Evolutionary conservation across 2,329 filamentous ascomycete genomes (phyloP), one percentile per base, ranked within the genome.

Genomic region (Graphilbum sp.): DNA sequence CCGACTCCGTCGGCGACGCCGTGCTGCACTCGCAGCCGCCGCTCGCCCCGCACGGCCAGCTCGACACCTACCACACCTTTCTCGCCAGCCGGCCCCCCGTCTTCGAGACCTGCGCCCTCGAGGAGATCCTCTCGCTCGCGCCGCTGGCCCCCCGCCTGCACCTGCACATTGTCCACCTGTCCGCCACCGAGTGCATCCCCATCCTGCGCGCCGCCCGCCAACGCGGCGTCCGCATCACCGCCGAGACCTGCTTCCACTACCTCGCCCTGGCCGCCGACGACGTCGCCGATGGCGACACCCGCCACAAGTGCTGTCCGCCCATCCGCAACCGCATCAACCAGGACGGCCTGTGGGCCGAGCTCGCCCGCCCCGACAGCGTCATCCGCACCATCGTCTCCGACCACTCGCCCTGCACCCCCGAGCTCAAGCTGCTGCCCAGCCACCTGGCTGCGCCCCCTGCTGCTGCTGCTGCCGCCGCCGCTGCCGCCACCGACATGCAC

Each of bases 211-310:
- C 73, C 42, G 87, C 87, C 11, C 75, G 85, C 24, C 60, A 64
- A n/a, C 34, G 18, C 3, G 87, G 87, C 32, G 62, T 92, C 53
- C 83, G 86, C 51, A 84, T 95, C 60, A 93, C 86, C 1, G 86
- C 87, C 39, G 87, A 94, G 61, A 94, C 87, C 3, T 94, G 87
- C 62, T 94, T 92, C 67, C 87, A 94, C 63, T 95, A 94, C 58
- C 74, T 95, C 13, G 81, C 80, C 4, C 67, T 95, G 2, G 78
- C 83, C 0, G 77, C 86, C 0, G 87, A 95, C 60, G 67, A 78
- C 46, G 82, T 95, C 41, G 67, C 74, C 41, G 73, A 84, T 46
- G 87, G 87, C 33, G 87, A 95, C 57, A 94, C 86, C 21, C 63
- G 87, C 40, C 86, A 94, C 64, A 95, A 95, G 60, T 95, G 87